Evolutionary conservation across 306 rosid genomes (phyloP).

Genomic region (Betula pendula): DNA sequence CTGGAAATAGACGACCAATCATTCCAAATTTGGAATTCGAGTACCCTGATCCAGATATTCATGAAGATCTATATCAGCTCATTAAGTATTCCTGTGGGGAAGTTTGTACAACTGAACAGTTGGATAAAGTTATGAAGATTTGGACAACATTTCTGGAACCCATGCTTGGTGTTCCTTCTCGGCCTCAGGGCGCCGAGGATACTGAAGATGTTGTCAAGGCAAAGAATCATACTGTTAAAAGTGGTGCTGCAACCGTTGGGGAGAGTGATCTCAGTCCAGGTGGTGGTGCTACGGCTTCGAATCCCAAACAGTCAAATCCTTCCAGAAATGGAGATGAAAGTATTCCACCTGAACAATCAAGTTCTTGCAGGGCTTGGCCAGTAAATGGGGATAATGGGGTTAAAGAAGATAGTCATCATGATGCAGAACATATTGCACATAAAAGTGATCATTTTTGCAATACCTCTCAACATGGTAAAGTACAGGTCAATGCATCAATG

Average conservation of each 20-base stretch:
- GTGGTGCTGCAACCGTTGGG: constrained; percentile 48
- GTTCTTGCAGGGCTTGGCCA: constrained; percentile 71
- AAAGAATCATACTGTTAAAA: constrained; percentile 49
- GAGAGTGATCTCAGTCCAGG: constrained; percentile 77
- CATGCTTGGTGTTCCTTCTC: constrained; percentile 81
- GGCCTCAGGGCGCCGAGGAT: constrained; percentile 88
- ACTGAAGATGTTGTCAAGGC: constrained; percentile 83
- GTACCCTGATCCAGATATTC: constrained; percentile 81
- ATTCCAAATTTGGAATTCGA: constrained; percentile 88
- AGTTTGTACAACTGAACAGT: constrained; percentile 85
- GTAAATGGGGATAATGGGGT: constrained; percentile 61
- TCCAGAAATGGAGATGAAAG: constrained; percentile 69
- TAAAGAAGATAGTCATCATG: constrained; percentile 63
- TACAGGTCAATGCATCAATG: constrained; percentile 43
- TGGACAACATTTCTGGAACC: constrained; percentile 98
- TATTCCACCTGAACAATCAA: constrained; percentile 72
- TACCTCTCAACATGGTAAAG: constrained; percentile 49
- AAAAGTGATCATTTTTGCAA: constrained; percentile 53
- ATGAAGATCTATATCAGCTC: constrained; percentile 94
- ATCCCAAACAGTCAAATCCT: constrained; percentile 53
- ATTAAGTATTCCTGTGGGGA: constrained; percentile 94
- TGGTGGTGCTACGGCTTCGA: constrained; percentile 49
- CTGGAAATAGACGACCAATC: constrained; percentile 88
- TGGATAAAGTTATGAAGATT: constrained; percentile 93
- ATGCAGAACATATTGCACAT: constrained; percentile 44